Base-by-base conservation (phyloP, 1,284 basidiomycete genomes). In the Trichosporon sp. region DNA sequence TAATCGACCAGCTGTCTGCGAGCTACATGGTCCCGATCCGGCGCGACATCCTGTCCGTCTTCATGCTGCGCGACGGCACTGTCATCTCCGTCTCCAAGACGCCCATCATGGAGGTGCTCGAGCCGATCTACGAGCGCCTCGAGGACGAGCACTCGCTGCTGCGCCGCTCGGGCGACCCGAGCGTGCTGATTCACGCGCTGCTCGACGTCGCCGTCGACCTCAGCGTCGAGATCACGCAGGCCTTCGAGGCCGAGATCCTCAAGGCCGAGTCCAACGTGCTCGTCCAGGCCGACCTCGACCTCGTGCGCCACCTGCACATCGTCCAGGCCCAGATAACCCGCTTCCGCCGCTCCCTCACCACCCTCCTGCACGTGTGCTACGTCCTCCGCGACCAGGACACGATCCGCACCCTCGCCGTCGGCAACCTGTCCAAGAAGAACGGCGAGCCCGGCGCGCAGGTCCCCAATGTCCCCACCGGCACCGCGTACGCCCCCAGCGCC, bases 11-110 rank as follows among this genome's bases (percentile, higher is more conserved):
- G 63, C 73, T 83, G n/a, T 76, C 76, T 11, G 80, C 80, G 23
- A 77, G 80, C 65, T 83, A 81, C 68, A 83, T 83, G 81, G 77
- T 83, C 0, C 81, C 83, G 0, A 76, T 83, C 23, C 74, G 81
- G 18, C 73, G 79, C 21, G 78, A 75, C 34, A 79, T 83, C 29
- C 70, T 82, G 42, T 79, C 77, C 64, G 71, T 77, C 7, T 83
- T 83, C 72, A 80, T 83, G 79, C 75, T 79, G 34, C 73, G 81
- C 1, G 81, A 83, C 69, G 81, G 81, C 11, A 81, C 80, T 0
- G 71, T 83, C 23, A 82, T 83, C 70, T 79, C 81, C 15, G 68
- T 83, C 38, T 75, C 76, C 31, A 72, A 73, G 18, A 74, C 75
- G 66, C 77, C 79, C 2, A 76, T 76, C 65, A 60, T 67, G 42